These are phyloP conservation scores for Petasospora fabianii DNA, from an alignment of 1,139 yeast species.

Conservation along the genomic window DNA sequence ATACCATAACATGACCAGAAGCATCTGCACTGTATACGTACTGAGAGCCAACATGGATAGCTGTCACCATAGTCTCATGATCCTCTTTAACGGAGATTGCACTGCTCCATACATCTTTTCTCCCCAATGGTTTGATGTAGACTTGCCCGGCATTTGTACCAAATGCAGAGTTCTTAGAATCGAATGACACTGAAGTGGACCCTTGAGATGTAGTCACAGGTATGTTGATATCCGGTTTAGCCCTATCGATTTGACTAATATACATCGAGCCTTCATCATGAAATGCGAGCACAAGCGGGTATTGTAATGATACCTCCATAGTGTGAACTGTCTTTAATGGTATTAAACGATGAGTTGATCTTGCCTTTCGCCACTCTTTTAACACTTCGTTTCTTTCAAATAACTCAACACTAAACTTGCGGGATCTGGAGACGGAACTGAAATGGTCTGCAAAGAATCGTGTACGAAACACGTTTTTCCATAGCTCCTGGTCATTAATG, in stretches of 20 bases:
- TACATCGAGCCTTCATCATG: constrained; percentile 35
- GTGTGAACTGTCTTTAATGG: constrained; percentile 28
- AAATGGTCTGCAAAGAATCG: constrained; percentile 45
- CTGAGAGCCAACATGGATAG: constrained; percentile 31
- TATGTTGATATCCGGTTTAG: constrained; percentile 25
- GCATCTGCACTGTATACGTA: constrained; percentile 41
- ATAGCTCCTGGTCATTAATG: constrained; percentile 54
- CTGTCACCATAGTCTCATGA: constrained; percentile 35
- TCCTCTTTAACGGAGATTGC: background rate
- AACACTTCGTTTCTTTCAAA: constrained; percentile 41
- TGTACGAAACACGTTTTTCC: constrained; percentile 54
- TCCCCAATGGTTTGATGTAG: constrained; percentile 35
- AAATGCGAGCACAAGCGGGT: constrained; percentile 32
- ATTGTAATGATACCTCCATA: constrained; percentile 30
- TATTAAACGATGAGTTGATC: constrained; percentile 19
- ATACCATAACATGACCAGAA: constrained; percentile 36
- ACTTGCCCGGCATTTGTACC: constrained; percentile 45
- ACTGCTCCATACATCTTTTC: constrained; percentile 7
- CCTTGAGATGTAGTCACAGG: constrained; percentile 38
- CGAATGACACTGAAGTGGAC: constrained; percentile 34
- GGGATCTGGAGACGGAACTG: constrained; percentile 54
- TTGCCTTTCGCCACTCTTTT: constrained; percentile 50
- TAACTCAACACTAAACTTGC: constrained; percentile 55
- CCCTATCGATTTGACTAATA: constrained; percentile 30
- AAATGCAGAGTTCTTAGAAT: constrained; percentile 35